Evolutionary conservation across 305 asterid genomes (phyloP), one percentile per base, ranked within the genome.

Genomic region (Fraxinus ornus): DNA sequence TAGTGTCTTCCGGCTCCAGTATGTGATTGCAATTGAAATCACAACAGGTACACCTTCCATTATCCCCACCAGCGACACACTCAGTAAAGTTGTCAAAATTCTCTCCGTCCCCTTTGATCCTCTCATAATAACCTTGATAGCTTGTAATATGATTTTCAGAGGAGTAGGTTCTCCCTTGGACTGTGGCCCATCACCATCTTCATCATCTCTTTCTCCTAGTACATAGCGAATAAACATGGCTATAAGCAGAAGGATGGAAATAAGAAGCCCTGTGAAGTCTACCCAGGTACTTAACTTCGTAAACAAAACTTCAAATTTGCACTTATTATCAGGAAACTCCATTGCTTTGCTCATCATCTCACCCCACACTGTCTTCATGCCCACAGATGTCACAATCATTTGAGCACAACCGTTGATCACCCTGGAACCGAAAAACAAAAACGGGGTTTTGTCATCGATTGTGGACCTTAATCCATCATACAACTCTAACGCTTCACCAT

Each of bases 341-440:
- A 26, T 32, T 30, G 82, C 83, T 52, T 62, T 72, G 70, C 74
- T 78, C 88, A 85, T 85, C 84, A 28, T 83, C 71, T 85, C 79
- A 0, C 82, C 85, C 86, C 84, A 85, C 10, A 24, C 62, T 0
- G 84, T 86, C 9, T 81, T 86, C 83, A 37, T n/a, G 5, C 75
- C 79, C n/a, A 85, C 83, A 0, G 89, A 80, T 7, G 85, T 88
- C 39, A 86, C 85, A 57, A 86, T 35, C 88, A 88, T 88, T 17
- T 37, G 75, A 77, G 77, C 85, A 79, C 64, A 6, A 22, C 91
- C 89, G 13, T 83, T 83, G 15, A 83, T 70, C 78, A 86, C 91
- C 72, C 81, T 81, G 8, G 79, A 81, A 17, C 87, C 85, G 7
- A 79, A 85, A 57, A 81, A 86, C 57, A 86, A 30, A 75, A 86